These are phyloP conservation scores for Phytophthora rubi DNA, from an alignment of 352 stramenopile genomes.

Conservation along the genomic window DNA sequence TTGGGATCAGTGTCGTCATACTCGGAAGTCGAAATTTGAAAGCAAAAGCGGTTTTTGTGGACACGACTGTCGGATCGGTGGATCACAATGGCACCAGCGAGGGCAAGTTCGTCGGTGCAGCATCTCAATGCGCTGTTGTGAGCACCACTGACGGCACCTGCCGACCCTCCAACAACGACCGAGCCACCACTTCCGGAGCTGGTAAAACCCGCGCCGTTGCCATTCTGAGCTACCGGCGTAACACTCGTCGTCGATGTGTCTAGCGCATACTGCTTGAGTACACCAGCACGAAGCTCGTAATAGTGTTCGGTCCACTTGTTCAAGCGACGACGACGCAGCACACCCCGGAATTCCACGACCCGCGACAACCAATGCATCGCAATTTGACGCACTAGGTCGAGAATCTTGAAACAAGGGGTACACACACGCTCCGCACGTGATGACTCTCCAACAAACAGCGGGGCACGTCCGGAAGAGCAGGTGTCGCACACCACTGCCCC, in stretches of 20 bases:
- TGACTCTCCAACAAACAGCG: conserved; percentile 76
- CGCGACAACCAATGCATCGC: conserved; percentile 73
- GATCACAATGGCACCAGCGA: conserved; percentile 84
- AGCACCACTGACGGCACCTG: neutral
- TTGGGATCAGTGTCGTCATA: conserved; percentile 39
- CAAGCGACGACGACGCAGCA: conserved; percentile 70
- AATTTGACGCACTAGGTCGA: conserved; percentile 69
- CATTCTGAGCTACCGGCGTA: conserved; percentile 22
- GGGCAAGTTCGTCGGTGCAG: conserved; percentile 70
- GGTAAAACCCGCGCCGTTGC: conserved; percentile 18
- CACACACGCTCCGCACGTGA: conserved; percentile 75
- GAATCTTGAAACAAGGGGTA: conserved; percentile 66
- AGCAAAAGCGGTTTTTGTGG: conserved; percentile 80
- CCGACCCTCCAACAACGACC: conserved; percentile 3
- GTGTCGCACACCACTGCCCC: conserved; percentile 80
- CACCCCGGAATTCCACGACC: conserved; percentile 73
- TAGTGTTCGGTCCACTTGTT: conserved; percentile 88
- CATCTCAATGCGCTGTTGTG: conserved; percentile 15
- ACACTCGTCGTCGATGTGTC: conserved; percentile 38
- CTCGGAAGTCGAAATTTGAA: conserved; percentile 78
- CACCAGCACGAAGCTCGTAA: conserved; percentile 75
- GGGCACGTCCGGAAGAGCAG: conserved; percentile 70
- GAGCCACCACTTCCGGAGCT: conserved; percentile 23
- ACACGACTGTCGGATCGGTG: conserved; percentile 72
- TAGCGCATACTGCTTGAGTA: conserved; percentile 83